Percentiles rank a stretch among this genome's conserved stretches.
Evolutionary conservation across 1,284 basidiomycete genomes (phyloP).

Genomic region (Microbotryum saponariae): DNA sequence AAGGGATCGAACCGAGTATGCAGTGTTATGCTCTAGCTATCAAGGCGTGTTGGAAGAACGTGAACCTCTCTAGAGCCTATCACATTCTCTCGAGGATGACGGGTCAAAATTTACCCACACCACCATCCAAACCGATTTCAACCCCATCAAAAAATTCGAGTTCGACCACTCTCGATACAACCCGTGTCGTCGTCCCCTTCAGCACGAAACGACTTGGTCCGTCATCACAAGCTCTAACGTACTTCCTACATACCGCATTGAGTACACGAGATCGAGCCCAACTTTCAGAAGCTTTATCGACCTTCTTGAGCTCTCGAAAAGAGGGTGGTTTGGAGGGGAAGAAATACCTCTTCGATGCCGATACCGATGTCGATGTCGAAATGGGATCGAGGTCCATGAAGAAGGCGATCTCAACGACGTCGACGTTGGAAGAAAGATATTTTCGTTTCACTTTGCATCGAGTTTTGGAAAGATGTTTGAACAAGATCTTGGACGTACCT

Average conservation of each 20-base stretch:
- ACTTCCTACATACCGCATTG: not conserved
- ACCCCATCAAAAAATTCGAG: not conserved
- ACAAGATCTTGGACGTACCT: no score
- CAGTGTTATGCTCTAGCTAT: constrained; percentile 12
- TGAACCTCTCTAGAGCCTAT: constrained; percentile 1
- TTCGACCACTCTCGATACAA: not conserved
- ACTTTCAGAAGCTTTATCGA: constrained; percentile 10
- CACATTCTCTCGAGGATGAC: constrained; percentile 10
- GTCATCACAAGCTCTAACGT: not conserved
- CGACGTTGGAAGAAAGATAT: no score
- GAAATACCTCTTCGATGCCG: no score
- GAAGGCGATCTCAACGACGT: no score
- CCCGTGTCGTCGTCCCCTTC: not conserved
- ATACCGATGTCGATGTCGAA: no score
- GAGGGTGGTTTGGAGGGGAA: no score
- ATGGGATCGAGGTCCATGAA: no score
- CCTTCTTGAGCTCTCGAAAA: not conserved
- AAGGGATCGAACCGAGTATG: constrained; percentile 1
- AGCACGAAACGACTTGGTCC: not conserved
- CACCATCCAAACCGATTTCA: no score
- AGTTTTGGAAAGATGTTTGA: no score
- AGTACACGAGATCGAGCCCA: constrained; percentile 4
- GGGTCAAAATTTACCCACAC: no score
- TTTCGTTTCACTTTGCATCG: no score
- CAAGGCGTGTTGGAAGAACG: constrained; percentile 9